Base-by-base conservation (phyloP, 306 rosid genomes). In the Trifolium repens region DNA sequence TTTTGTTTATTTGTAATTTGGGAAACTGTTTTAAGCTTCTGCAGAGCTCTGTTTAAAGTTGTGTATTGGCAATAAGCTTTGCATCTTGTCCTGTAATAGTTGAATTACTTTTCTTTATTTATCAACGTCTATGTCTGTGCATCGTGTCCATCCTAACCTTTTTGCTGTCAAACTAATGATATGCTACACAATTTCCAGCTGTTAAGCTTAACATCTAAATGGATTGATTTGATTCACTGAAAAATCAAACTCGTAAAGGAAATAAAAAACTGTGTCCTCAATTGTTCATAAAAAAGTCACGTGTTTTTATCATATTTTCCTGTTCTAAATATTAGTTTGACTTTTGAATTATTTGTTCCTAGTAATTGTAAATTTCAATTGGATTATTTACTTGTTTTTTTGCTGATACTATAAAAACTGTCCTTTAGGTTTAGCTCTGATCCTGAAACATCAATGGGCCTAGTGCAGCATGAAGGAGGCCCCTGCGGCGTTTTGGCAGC, bases 381-480 rank as follows among this genome's bases (percentile, higher is more conserved):
- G 43, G 44, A 15, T 80, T 77, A 68, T 76, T 22, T 78, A 12
- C 77, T 67, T 80, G 49, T 77, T 78, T 61, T 49, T 61, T 74
- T 81, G 83, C 85, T 86, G 75, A 84, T 82, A 47, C 66, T 32
- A n/a, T 79, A 63, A 64, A 74, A 62, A 78, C 81, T 78, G 76
- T 83, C 58, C 64, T 80, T 54, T 74, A 93, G 98, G 87, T 93
- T 90, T 88, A 85, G 88, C 84, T 80, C 85, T 77, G 88, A 84
- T 81, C 83, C 80, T 63, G 85, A 79, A 85, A 94, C 99, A 74
- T 86, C 90, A 59, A 94, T 92, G 90, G 99, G 99, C 69, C 87
- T 94, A 69, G 99, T 94, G 90, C 99, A 94, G 89, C 96, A 92
- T 87, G 97, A 94, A 94, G 99, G 99, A 63, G 97, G 99, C 75